Conservation (phyloP, 495 filamentous ascomycete species). For the Talaromyces wortmannii region DNA sequence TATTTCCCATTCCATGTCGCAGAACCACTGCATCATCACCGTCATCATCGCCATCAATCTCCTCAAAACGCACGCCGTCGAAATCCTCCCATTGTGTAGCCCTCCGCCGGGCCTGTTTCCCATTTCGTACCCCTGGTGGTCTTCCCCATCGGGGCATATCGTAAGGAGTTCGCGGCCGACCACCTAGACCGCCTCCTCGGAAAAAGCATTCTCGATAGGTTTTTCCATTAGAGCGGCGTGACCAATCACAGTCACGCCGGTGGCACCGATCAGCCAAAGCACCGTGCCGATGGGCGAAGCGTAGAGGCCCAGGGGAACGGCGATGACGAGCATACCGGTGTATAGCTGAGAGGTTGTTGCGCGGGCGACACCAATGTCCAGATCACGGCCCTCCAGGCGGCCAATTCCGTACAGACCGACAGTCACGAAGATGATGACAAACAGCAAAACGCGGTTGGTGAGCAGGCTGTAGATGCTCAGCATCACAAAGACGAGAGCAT, state of each 20-base stretch:
- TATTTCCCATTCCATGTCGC: neutral
- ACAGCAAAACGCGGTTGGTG: slow-evolving; percentile 75
- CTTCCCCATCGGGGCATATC: slow-evolving; percentile 95
- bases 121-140: slow-evolving; percentile 79
- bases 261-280: slow-evolving; percentile 93
- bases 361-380: slow-evolving; percentile 74
- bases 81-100: slow-evolving; percentile 48
- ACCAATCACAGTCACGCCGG: slow-evolving; percentile 84
- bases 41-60: slow-evolving; percentile 61
- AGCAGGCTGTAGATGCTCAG: slow-evolving; percentile 92
- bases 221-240: slow-evolving; percentile 97
- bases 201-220: slow-evolving; percentile 99
- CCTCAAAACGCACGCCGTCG: slow-evolving; percentile 52
- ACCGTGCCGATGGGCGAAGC: slow-evolving; percentile 74
- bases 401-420: slow-evolving; percentile 85
- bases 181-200: slow-evolving; percentile 99
- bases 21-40: slow-evolving; percentile 50
- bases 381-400: slow-evolving; percentile 77
- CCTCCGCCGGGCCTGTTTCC: slow-evolving; percentile 53
- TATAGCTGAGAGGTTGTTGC: slow-evolving; percentile 93
- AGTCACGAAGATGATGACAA: slow-evolving; percentile 81
- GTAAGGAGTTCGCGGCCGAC: slow-evolving; percentile 99
- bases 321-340: slow-evolving; percentile 73
- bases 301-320: slow-evolving; percentile 74
- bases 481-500: slow-evolving; percentile 87